Conservation (phyloP, 352 stramenopile genomes). For the Globisporangium acanthophoron region DNA sequence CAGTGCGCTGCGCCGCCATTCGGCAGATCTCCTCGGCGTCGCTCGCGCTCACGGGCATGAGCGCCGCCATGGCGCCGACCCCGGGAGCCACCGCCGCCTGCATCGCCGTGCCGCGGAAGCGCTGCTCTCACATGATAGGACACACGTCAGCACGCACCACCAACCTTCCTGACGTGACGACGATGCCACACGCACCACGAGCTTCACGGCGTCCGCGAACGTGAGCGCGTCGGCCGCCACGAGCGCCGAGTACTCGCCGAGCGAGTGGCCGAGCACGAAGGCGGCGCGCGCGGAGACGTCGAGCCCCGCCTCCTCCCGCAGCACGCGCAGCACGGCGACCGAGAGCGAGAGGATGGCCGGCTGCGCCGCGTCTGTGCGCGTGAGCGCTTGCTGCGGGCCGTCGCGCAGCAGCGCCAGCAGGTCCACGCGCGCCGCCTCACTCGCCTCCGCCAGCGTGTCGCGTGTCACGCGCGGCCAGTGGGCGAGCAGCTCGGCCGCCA, state of each 20-base stretch:
- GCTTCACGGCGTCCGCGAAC: slow-evolving; percentile 58
- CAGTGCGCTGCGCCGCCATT: slow-evolving; percentile 24
- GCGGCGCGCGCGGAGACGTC: slow-evolving; percentile 19
- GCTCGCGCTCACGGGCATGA: slow-evolving; percentile 52
- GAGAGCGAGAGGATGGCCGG: slow-evolving; percentile 79
- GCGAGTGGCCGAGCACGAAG: slow-evolving; percentile 71
- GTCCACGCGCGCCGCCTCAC: slow-evolving; percentile 60
- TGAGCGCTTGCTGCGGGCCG: slow-evolving; percentile 55
- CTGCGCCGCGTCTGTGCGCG: slow-evolving; percentile 66
- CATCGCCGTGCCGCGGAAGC: slow-evolving; percentile 68
- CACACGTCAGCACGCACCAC: too few species aligned
- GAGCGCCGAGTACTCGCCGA: slow-evolving; percentile 85
- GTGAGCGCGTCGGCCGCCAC: slow-evolving; percentile 57
- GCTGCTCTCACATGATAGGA: slow-evolving; percentile 14
- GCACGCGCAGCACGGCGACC: slow-evolving; percentile 61
- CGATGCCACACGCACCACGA: slow-evolving; percentile 37
- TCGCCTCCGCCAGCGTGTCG: slow-evolving; percentile 71
- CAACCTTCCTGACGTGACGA: too few species aligned
- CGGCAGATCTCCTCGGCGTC: slow-evolving; percentile 56
- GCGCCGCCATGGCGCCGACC: slow-evolving; percentile 66
- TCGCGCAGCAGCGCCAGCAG: slow-evolving; percentile 54
- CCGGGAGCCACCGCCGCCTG: slow-evolving; percentile 47
- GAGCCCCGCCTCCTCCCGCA: slow-evolving; percentile 59
- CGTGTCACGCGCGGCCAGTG: slow-evolving; percentile 53
- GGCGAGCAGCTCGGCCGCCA: slow-evolving; percentile 68